phyloP scores from a whole-genome alignment of 768 basidiomycete species.

The Termitomyces sp. region DNA sequence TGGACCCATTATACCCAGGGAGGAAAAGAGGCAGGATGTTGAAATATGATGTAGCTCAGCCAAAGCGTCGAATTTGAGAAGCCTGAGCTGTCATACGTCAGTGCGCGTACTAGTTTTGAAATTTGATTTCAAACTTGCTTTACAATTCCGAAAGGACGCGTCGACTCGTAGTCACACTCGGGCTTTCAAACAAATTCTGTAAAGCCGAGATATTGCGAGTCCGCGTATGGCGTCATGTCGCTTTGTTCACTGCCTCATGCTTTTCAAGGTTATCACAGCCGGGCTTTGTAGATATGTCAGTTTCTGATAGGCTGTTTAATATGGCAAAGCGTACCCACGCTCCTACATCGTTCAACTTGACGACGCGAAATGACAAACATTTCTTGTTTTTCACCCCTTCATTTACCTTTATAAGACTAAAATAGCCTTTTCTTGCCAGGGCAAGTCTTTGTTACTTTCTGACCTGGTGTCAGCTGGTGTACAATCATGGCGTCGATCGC shows the following conservation, averaged over 20 bases:
- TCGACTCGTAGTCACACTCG: background rate
- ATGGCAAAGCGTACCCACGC: conserved; percentile 9
- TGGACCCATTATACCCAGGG: conserved; percentile 61
- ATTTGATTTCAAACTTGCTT: background rate
- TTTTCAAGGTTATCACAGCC: background rate
- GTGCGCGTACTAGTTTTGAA: background rate
- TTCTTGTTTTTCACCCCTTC: background rate
- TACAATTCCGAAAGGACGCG: background rate
- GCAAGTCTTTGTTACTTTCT: conserved; percentile 27
- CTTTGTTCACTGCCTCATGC: background rate
- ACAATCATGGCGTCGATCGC: conserved; percentile 24
- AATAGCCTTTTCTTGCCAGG: conserved; percentile 31
- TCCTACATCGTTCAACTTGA: conserved; percentile 11
- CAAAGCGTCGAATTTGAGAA: background rate
- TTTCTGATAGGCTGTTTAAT: background rate
- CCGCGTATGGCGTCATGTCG: background rate
- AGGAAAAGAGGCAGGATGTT: conserved; percentile 28
- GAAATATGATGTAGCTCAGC: background rate
- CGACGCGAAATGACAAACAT: conserved; percentile 11
- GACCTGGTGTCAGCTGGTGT: conserved; percentile 15
- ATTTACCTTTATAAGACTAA: conserved; percentile 10
- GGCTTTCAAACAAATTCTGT: background rate
- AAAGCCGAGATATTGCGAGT: background rate
- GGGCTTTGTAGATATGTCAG: background rate
- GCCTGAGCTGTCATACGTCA: background rate